A percentile compares a stretch with the other conserved stretches of the same genome.
These are phyloP conservation scores for Aspergillus asperescens DNA, from an alignment of 495 filamentous ascomycete genomes.

Conservation along the genomic window DNA sequence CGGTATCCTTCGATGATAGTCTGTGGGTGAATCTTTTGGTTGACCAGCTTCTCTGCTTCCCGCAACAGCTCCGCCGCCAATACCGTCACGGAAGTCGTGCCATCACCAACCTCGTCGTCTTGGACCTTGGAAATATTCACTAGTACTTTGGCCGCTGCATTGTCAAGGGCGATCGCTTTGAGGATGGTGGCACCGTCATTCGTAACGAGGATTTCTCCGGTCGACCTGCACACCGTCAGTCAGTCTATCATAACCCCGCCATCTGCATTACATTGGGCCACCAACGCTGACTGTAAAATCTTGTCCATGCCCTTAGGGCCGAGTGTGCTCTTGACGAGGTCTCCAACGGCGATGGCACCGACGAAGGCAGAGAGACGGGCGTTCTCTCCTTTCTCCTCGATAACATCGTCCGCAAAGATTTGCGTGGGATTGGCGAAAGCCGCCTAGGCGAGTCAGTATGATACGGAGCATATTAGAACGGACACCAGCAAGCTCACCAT, in stretches of 20 bases:
- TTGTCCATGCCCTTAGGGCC: conserved; percentile 99
- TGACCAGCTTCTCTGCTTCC: conserved; percentile 93
- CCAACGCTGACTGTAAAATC: conserved; percentile 94
- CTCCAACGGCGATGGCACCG: conserved; percentile 94
- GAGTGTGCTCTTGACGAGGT: conserved; percentile 93
- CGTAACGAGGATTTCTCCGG: conserved; percentile 93
- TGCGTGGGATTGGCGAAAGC: conserved; percentile 82
- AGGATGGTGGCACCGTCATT: conserved; percentile 98
- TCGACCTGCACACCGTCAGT: conserved; percentile 56
- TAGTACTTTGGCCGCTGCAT: conserved; percentile 88
- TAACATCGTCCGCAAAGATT: conserved; percentile 96
- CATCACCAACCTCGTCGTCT: conserved; percentile 97
- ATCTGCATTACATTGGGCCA: conserved; percentile 14
- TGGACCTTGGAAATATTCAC: conserved; percentile 99
- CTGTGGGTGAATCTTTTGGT: conserved; percentile 97
- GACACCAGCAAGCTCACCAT: conserved; percentile 26
- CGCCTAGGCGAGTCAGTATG: conserved; percentile 27
- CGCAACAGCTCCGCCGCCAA: conserved; percentile 91
- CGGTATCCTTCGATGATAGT: conserved; percentile 99
- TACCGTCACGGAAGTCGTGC: conserved; percentile 87
- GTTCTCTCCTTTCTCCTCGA: conserved; percentile 98
- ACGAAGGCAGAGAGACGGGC: conserved; percentile 95
- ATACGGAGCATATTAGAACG: background rate
- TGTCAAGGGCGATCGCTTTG: conserved; percentile 98
- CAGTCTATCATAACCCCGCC: conserved; percentile 20